Base-by-base conservation (phyloP, 768 basidiomycete genomes). In the Mycena galericulata region DNA sequence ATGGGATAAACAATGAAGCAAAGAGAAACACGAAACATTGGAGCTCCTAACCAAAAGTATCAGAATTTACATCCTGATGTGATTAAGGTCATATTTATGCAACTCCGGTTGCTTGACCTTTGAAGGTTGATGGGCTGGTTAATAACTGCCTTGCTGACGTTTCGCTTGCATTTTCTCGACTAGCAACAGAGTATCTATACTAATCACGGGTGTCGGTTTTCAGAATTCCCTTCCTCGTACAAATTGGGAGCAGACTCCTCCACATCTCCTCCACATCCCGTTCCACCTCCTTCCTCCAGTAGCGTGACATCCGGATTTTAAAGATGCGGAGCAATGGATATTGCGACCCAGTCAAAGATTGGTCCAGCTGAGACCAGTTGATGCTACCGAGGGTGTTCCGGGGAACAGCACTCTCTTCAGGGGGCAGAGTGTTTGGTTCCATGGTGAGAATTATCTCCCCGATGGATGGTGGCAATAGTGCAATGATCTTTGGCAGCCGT, bases 391-490 rank as follows among this genome's bases (percentile, higher is more conserved):
- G 15, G 10, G 34, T 54, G 53, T 54, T 2, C 14, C 20, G n/a
- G 18, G n/a, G 53, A 54, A 27, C 9, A 54, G 53, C 53, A 32
- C 7, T 7, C n/a, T 54, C 53, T 9, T 9, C 20, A 32, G 53
- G 18, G 53, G 15, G 30, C 27, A 8, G 29, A 10, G 29, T 17
- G 18, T 53, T 30, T 54, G 53, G 15, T 3, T 22, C n/a, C 38
- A 56, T 56, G 9, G 14, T n/a, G 40, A 56, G 55, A 40, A 41
- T 27, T 36, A 56, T 41, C 36, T 56, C 36, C 38, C 41, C 36
- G 38, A 56, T 56, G 38, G 55, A 40, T n/a, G 55, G 36, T 22
- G 55, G 55, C 55, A 43, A 20, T 22, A 27, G n/a, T 40, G 32
- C 53, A 34, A 55, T 20, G 34, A 55, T 55, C 32, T 55, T 34